phyloP scores from a whole-genome alignment of 192 early-diverging fungal species.

The Thoreauomyces humboldtii region DNA sequence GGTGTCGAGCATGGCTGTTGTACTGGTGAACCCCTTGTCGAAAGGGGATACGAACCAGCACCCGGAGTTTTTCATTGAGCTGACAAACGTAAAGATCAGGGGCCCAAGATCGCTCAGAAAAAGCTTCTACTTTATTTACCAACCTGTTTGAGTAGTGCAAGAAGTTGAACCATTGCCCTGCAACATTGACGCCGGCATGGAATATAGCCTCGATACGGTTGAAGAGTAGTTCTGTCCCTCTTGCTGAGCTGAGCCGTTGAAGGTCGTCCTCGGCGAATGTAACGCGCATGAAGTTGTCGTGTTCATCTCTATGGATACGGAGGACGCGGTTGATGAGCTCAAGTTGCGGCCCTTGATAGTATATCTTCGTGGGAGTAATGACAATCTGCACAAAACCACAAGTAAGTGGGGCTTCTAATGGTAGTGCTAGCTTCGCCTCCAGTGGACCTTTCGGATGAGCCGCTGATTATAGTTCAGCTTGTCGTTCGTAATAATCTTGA shows the following conservation, averaged over 20 bases:
- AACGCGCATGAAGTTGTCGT: conserved; percentile 67
- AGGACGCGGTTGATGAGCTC: conserved; percentile 77
- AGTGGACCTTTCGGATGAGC: conserved; percentile 23
- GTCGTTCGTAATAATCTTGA: conserved; percentile 5
- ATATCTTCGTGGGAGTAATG: conserved; percentile 68
- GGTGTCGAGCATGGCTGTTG: conserved; percentile 54
- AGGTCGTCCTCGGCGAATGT: conserved; percentile 66
- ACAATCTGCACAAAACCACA: conserved; percentile 37
- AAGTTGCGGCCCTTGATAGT: conserved; percentile 59
- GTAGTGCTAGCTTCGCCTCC: no score
- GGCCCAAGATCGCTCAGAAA: background rate
- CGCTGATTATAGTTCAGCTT: conserved; percentile 24
- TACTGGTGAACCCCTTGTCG: conserved; percentile 37
- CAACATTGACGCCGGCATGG: conserved; percentile 60
- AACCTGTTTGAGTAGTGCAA: conserved; percentile 65
- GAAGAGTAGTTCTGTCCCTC: background rate
- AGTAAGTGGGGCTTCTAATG: no score
- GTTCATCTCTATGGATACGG: conserved; percentile 48
- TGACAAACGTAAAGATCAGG: background rate
- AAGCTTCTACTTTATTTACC: background rate
- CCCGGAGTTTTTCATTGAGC: conserved; percentile 45
- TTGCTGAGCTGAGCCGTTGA: conserved; percentile 18
- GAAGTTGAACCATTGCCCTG: conserved; percentile 55
- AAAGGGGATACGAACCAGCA: conserved; percentile 66
- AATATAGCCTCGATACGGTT: conserved; percentile 55